Base-by-base conservation (phyloP, 2,329 filamentous ascomycete genomes). In the Aspergillus vadensis region DNA sequence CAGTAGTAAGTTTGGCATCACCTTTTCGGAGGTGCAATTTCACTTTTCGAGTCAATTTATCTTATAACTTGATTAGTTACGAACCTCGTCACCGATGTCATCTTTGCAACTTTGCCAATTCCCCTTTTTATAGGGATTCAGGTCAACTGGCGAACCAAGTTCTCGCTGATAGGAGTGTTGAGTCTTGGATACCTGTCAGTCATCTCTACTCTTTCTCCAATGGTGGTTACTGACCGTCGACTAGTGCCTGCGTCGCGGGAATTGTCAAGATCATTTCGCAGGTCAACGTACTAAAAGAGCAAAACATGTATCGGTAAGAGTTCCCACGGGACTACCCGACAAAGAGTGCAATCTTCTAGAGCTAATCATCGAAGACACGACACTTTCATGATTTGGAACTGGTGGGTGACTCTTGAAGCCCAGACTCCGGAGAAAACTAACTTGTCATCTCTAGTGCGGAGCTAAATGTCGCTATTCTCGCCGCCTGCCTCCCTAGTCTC, bases 21-120 rank as follows among this genome's bases (percentile, higher is more conserved):
- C 23, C n/a, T 9, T 17, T 12, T 15, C 21, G 3, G 9, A 10
- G 0, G 12, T 36, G 10, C 14, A 27, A 25, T 25, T 10, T 12
- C 12, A 36, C 10, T 14, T 14, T 14, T 36, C 32, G 5, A 15
- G 12, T 6, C 0, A 14, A 14, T 14, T 0, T 8, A 15, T 49
- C 15, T 30, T 9, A 25, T 27, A 0, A 10, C 21, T 30, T 25
- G 21, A n/a, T 76, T 69, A 72, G 75, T 67, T 3, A 74, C 78
- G 68, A 79, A 80, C 58, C 79, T 81, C 41, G 70, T 74, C 8
- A 80, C 78, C n/a, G 79, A 81, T 55, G 69, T 80, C 7, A 68
- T 75, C n/a, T 79, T 81, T 38, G 79, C 78, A 0, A 73, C 76
- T 1, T 67, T 81, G 17, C 79, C 79, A 0, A 69, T 80, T 1